A percentile compares a stretch with the other conserved stretches of the same genome.
Evolutionary conservation across 2,329 filamentous ascomycete genomes (phyloP).

Genomic region (Colletotrichum musicola): DNA sequence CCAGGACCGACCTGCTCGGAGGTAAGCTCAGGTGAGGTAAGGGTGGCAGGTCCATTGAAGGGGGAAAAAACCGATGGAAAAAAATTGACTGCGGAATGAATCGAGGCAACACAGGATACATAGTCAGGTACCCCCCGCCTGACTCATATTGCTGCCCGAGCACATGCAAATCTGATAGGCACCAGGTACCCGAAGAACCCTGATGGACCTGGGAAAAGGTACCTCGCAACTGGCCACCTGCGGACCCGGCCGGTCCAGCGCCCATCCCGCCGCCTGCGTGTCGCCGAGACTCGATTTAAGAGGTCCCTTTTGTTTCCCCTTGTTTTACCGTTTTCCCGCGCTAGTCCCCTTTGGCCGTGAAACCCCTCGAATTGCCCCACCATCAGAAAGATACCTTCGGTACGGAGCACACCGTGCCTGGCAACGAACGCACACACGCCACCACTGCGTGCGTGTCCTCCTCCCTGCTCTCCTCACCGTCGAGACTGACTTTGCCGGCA

Average conservation of each 20-base stretch:
- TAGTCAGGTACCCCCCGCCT: neutral
- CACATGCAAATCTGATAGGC: constrained; percentile 25
- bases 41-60: neutral
- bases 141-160: constrained; percentile 4
- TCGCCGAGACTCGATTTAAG: constrained; percentile 32
- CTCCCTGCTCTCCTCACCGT: neutral
- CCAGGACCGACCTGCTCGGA: constrained; percentile 32
- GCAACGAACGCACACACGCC: neutral
- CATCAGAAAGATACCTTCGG: constrained; percentile 5
- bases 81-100: too few relatives aligned
- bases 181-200: constrained; percentile 19
- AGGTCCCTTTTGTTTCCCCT: constrained; percentile 34
- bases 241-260: neutral
- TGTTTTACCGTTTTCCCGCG: constrained; percentile 34
- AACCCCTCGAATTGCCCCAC: constrained; percentile 40
- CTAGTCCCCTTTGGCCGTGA: constrained; percentile 35
- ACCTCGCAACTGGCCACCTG: too few relatives aligned
- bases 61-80: constrained; percentile 2
- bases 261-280: constrained; percentile 27
- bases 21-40: constrained; percentile 21
- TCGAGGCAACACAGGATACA: too few relatives aligned
- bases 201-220: neutral
- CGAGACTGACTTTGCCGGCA: constrained; percentile 19
- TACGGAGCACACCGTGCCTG: too few relatives aligned
- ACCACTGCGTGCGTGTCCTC: neutral